Percentiles rank a stretch among this genome's conserved stretches.
Evolutionary conservation across 768 basidiomycete species (phyloP).

Genomic region (Suillus subaureus): DNA sequence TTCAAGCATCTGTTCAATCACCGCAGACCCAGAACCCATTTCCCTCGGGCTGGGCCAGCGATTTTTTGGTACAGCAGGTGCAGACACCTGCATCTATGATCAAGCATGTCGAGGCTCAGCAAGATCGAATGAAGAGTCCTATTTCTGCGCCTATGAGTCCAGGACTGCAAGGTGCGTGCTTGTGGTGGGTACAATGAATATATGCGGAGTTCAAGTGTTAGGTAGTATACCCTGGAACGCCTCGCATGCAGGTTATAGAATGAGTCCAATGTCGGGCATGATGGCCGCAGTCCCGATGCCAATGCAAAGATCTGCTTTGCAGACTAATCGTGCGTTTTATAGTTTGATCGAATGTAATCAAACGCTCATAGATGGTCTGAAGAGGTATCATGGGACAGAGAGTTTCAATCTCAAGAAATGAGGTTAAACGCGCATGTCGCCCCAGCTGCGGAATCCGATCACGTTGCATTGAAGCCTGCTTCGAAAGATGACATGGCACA

Average conservation of each 20-base stretch:
- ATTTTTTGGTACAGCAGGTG: conserved; percentile 45
- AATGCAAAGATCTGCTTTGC: conserved; percentile 28
- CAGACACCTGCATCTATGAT: conserved; percentile 9
- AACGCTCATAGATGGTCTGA: neutral
- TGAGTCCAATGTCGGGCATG: conserved; percentile 42
- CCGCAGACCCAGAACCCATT: conserved; percentile 24
- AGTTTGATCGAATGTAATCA: neutral
- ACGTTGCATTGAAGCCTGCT: conserved; percentile 11
- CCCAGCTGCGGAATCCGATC: conserved; percentile 6
- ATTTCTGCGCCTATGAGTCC: neutral
- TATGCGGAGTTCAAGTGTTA: conserved; percentile 18
- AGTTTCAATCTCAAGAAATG: conserved; percentile 61
- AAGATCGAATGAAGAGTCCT: conserved; percentile 13
- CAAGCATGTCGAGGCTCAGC: conserved; percentile 17
- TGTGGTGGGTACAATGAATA: neutral
- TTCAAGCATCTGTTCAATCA: conserved; percentile 16
- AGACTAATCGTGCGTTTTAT: conserved; percentile 46
- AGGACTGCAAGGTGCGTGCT: conserved; percentile 22
- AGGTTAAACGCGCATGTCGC: conserved; percentile 30
- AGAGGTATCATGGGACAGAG: conserved; percentile 58
- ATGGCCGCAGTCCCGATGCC: conserved; percentile 17
- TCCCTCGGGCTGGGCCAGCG: conserved; percentile 59
- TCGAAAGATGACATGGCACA: conserved; percentile 70
- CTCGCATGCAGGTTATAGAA: conserved; percentile 37
- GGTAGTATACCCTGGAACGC: conserved; percentile 45